Conservation (phyloP, 176 grass and related monocot genomes). For the Urochloa ruziziensis region DNA sequence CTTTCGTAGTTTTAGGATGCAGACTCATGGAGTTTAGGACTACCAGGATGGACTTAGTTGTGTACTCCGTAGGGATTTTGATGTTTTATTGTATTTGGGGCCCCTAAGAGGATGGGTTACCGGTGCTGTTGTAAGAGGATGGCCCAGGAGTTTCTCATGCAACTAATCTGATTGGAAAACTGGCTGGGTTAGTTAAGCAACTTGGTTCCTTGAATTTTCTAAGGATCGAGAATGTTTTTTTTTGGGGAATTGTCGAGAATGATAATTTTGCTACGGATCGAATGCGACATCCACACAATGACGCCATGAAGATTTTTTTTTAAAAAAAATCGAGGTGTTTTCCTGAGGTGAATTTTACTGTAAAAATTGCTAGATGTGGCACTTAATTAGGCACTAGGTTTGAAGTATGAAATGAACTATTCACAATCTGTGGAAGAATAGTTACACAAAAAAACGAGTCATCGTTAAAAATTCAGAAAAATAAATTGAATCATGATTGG, state of each 20-base stretch:
- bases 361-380: background rate
- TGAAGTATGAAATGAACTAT: background rate
- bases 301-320: no score
- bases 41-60: background rate
- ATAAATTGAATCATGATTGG: background rate
- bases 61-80: no score
- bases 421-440: background rate
- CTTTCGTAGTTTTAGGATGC: background rate
- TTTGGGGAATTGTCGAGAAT: no score
- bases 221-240: background rate
- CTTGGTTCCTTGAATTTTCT: background rate
- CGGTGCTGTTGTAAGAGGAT: background rate
- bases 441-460: background rate
- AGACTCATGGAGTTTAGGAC: background rate
- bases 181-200: background rate
- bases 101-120: background rate
- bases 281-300: no score
- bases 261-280: background rate
- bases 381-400: background rate
- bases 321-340: no score
- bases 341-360: background rate
- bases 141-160: background rate
- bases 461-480: background rate
- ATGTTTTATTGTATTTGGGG: conserved; percentile 7
- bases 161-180: background rate